Conservation (phyloP, 2,329 filamentous ascomycete species). For the Ascochyta viciae-villosae region DNA sequence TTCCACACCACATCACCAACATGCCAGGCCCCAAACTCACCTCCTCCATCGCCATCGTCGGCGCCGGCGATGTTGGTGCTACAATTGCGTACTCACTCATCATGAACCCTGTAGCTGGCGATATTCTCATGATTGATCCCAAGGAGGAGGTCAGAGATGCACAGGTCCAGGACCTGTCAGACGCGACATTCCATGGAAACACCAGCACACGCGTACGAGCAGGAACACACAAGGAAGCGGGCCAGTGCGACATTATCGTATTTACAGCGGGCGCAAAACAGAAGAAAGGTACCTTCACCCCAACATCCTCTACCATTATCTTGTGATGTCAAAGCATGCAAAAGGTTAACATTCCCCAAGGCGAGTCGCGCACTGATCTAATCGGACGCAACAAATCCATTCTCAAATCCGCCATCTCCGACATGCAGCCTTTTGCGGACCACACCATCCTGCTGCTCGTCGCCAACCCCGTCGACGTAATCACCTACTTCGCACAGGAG, state of each 20-base stretch:
- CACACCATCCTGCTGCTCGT: constrained; percentile 29
- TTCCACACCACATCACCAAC: not conserved
- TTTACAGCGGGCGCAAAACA: constrained; percentile 31
- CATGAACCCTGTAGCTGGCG: constrained; percentile 28
- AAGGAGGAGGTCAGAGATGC: constrained; percentile 31
- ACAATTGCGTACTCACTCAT: constrained; percentile 35
- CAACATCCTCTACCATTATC: not conserved
- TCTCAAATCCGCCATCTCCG: constrained; percentile 25
- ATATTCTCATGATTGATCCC: constrained; percentile 30
- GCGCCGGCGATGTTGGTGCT: constrained; percentile 33
- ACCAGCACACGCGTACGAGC: constrained; percentile 25
- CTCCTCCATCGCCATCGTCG: constrained; percentile 30
- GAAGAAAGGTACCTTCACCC: constrained; percentile 21
- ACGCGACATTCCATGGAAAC: constrained; percentile 27
- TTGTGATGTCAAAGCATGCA: not conserved
- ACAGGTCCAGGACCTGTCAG: constrained; percentile 27
- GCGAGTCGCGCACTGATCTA: constrained; percentile 30
- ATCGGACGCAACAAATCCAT: constrained; percentile 33
- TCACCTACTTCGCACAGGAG: constrained; percentile 29
- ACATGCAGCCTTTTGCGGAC: constrained; percentile 28
- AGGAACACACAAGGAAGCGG: constrained; percentile 33
- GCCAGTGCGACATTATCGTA: constrained; percentile 32
- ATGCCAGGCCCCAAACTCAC: constrained; percentile 28
- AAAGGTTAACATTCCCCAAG: not conserved
- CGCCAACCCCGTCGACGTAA: constrained; percentile 32